These are phyloP conservation scores for Acanthamoeba sp. DNA, from an alignment of 208 protist species.

Conservation along the genomic window DNA sequence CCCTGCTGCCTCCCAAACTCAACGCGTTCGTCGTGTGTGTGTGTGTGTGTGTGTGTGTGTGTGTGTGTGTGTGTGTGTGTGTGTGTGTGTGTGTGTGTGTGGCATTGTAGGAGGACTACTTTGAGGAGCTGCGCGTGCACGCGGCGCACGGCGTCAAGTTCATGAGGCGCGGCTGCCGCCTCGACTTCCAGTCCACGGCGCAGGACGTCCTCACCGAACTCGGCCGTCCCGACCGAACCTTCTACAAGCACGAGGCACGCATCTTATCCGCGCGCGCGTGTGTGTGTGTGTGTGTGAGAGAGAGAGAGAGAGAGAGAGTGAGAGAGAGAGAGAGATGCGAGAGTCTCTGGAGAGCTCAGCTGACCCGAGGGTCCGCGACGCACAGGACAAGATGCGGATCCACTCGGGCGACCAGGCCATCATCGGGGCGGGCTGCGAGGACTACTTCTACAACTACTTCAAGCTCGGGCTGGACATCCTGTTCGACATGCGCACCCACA, in stretches of 20 bases:
- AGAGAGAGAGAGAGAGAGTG: too few relatives aligned
- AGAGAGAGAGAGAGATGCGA: too few relatives aligned
- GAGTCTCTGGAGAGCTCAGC: too few relatives aligned
- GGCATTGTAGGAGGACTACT: conserved; percentile 55
- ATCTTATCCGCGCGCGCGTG: neutral
- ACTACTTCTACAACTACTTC: conserved; percentile 94
- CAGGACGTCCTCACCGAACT: conserved; percentile 88
- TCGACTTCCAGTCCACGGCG: conserved; percentile 82
- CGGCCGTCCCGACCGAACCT: conserved; percentile 85
- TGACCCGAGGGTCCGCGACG: neutral
- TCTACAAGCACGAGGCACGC: conserved; percentile 81
- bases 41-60: conserved; percentile 68
- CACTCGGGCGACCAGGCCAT: conserved; percentile 77
- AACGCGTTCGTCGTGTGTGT: conserved; percentile 25
- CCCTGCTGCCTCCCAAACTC: conserved; percentile 42
- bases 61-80: neutral
- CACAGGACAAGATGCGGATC: conserved; percentile 88
- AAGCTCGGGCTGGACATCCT: conserved; percentile 89
- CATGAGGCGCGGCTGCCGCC: conserved; percentile 77
- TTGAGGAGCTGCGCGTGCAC: conserved; percentile 61
- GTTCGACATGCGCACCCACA: conserved; percentile 88
- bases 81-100: too few relatives aligned
- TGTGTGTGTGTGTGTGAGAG: neutral
- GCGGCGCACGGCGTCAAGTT: conserved; percentile 79
- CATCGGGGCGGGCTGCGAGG: conserved; percentile 69